phyloP scores from a whole-genome alignment of 106 monocot genomes.

The Dendrobium nobile region DNA sequence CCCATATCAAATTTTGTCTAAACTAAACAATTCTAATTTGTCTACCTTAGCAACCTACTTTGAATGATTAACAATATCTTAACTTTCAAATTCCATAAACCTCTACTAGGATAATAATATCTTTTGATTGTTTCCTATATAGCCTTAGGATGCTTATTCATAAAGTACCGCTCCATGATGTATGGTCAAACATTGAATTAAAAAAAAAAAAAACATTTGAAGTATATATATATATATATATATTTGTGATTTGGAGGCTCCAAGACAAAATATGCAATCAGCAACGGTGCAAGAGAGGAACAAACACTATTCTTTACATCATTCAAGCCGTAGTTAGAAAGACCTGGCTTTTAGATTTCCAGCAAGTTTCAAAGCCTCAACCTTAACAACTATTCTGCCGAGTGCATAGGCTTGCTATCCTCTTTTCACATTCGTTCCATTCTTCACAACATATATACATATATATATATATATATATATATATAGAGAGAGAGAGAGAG shows the following conservation, averaged over 20 bases:
- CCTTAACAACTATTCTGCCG: not conserved
- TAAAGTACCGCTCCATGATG: not conserved
- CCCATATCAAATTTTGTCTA: not conserved
- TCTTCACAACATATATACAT: not conserved
- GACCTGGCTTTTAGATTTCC: not conserved
- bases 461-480: no score
- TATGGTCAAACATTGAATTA: no score
- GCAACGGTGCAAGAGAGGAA: not conserved
- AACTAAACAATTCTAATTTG: not conserved
- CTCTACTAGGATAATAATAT: not conserved
- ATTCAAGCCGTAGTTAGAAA: not conserved
- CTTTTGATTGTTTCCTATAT: not conserved
- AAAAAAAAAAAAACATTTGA: no score
- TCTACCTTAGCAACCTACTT: not conserved
- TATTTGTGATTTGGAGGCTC: not conserved
- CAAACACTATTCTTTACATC: not conserved
- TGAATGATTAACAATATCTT: not conserved
- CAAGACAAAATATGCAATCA: not conserved
- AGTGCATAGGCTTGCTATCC: not conserved
- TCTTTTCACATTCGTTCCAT: not conserved
- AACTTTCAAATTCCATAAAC: not conserved
- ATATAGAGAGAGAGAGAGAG: no score
- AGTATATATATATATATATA: no score
- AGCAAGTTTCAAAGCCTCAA: not conserved
- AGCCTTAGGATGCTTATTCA: not conserved